A percentile compares a stretch with the other conserved stretches of the same genome.
phyloP scores from a whole-genome alignment of 202 grass and related monocot species.

The Hordeum pubiflorum region DNA sequence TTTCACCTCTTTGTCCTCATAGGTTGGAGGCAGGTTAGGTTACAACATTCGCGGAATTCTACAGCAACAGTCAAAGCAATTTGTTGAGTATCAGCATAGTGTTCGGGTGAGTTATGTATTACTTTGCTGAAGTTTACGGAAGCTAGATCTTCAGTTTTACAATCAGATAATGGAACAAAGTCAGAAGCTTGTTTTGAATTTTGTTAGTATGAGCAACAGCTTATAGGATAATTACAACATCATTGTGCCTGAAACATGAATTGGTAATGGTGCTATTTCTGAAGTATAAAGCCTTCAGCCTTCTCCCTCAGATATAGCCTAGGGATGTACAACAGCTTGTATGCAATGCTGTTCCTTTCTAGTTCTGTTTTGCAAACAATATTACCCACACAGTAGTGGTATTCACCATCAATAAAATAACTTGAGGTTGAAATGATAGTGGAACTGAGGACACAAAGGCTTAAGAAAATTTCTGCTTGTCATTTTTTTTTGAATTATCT shows the following conservation, averaged over 20 bases:
- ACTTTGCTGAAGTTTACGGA: neutral
- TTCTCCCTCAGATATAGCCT: neutral
- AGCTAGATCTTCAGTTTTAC: neutral
- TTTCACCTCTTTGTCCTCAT: neutral
- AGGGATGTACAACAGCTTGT: neutral
- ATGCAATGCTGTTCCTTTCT: neutral
- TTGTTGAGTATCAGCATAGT: slow-evolving; percentile 93
- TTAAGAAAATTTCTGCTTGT: neutral
- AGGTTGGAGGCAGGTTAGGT: slow-evolving; percentile 95
- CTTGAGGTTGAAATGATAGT: slow-evolving; percentile 11
- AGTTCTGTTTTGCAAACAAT: neutral
- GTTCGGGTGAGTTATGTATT: slow-evolving; percentile 54
- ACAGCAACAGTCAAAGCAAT: slow-evolving; percentile 92
- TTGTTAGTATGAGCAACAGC: neutral
- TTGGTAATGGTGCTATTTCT: neutral
- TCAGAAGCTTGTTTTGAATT: neutral
- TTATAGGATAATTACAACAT: neutral
- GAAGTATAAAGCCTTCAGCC: slow-evolving; percentile 2
- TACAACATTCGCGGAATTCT: slow-evolving; percentile 95
- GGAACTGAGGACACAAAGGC: neutral
- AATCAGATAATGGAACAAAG: neutral
- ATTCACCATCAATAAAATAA: slow-evolving; percentile 5
- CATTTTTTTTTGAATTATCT: neutral
- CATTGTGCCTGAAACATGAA: neutral
- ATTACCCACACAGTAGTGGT: neutral